Evolutionary conservation across 1,284 basidiomycete genomes (phyloP).

Genomic region (Ganoderma meredithae): DNA sequence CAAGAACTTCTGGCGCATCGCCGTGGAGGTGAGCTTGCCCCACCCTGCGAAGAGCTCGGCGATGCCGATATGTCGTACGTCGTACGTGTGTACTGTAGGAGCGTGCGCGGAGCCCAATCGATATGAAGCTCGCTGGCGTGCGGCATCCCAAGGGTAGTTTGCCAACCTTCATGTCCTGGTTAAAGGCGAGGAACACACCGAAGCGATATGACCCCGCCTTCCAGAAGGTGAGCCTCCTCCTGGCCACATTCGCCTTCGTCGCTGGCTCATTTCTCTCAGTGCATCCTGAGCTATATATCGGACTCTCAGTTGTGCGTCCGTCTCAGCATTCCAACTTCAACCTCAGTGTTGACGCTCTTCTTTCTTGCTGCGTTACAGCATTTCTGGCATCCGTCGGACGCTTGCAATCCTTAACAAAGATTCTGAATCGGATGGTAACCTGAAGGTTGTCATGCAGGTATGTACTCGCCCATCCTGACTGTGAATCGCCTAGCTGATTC

Average conservation of each 20-base stretch:
- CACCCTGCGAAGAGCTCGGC: background rate
- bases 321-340: slow-evolving; percentile 7
- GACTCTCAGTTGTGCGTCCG: slow-evolving; percentile 79
- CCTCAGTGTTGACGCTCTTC: background rate
- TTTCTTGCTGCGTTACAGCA: slow-evolving; percentile 44
- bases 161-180: slow-evolving; percentile 78
- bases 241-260: background rate
- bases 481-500: slow-evolving; percentile 7
- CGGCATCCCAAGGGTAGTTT: slow-evolving; percentile 52
- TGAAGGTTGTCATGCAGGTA: slow-evolving; percentile 74
- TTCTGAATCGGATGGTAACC: slow-evolving; percentile 48
- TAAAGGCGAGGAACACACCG: slow-evolving; percentile 74
- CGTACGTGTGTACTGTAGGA: slow-evolving; percentile 52
- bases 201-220: slow-evolving; percentile 70
- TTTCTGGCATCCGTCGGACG: slow-evolving; percentile 67
- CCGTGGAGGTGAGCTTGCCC: slow-evolving; percentile 16
- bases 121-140: slow-evolving; percentile 58
- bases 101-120: slow-evolving; percentile 72
- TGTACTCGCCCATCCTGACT: slow-evolving; percentile 33
- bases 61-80: background rate
- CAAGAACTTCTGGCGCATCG: slow-evolving; percentile 32
- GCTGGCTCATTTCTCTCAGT: slow-evolving; percentile 52
- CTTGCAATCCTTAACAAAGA: slow-evolving; percentile 22
- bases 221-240: slow-evolving; percentile 70
- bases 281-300: slow-evolving; percentile 87